phyloP scores from a whole-genome alignment of 129 eudicot genomes.

The Deinandra increscens region DNA sequence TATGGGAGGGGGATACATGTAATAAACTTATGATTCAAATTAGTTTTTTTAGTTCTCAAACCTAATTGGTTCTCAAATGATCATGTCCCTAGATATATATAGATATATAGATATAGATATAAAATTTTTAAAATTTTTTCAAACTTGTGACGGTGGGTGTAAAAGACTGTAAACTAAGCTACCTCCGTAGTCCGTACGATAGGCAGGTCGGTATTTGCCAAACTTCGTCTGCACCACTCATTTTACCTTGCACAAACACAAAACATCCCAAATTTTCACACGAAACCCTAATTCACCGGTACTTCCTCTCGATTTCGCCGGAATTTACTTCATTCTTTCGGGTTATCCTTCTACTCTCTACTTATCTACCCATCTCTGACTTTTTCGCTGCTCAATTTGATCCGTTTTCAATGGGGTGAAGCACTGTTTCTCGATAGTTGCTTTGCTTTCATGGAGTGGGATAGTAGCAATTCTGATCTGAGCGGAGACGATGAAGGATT shows the following conservation, averaged over 20 bases:
- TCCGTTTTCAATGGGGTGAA: too few species aligned
- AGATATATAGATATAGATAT: too few species aligned
- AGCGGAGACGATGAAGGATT: constrained; percentile 70
- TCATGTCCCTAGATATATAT: too few species aligned
- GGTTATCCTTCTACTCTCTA: too few species aligned
- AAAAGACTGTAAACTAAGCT: too few species aligned
- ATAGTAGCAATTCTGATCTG: constrained; percentile 47
- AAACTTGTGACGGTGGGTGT: constrained; percentile 4
- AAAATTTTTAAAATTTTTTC: too few species aligned
- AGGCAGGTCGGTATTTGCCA: constrained; percentile 33
- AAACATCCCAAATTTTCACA: constrained; percentile 7
- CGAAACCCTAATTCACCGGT: constrained; percentile 34
- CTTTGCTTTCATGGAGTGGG: constrained; percentile 63
- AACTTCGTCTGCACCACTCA: constrained; percentile 36
- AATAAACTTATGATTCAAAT: too few species aligned
- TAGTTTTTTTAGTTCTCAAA: too few species aligned
- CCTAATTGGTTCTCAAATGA: too few species aligned
- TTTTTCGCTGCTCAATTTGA: constrained; percentile 18
- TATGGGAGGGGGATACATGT: too few species aligned
- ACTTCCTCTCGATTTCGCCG: background rate
- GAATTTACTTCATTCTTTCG: background rate
- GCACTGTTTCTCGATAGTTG: background rate
- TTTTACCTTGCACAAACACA: constrained; percentile 26
- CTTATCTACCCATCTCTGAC: background rate
- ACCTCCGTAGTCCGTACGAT: constrained; percentile 13